phyloP scores from a whole-genome alignment of 805 yeast genomes.

The Priceomyces fermenticarens region DNA sequence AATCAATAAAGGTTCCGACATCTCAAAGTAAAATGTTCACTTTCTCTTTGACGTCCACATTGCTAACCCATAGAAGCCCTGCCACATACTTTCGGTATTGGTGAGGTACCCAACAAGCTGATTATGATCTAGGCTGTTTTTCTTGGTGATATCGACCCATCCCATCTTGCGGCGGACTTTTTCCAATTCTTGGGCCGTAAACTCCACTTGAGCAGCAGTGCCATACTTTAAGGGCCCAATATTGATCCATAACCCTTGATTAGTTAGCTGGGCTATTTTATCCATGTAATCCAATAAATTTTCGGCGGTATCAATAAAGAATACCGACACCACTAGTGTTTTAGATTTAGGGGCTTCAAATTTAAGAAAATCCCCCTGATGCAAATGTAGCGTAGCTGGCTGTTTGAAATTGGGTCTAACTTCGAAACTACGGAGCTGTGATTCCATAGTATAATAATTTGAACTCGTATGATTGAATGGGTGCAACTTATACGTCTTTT shows the following conservation, averaged over 20 bases:
- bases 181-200: constrained; percentile 66
- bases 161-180: constrained; percentile 55
- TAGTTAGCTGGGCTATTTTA: constrained; percentile 38
- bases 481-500: constrained; percentile 11
- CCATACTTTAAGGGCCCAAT: constrained; percentile 94
- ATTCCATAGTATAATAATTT: constrained; percentile 10
- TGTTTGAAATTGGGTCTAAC: constrained; percentile 23
- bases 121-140: constrained; percentile 8
- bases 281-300: constrained; percentile 75
- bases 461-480: constrained; percentile 60
- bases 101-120: constrained; percentile 61
- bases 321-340: constrained; percentile 56
- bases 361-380: constrained; percentile 63
- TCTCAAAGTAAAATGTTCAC: constrained; percentile 14
- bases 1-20: constrained; percentile 52
- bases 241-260: constrained; percentile 74
- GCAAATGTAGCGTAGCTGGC: constrained; percentile 48
- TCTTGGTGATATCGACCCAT: constrained; percentile 43
- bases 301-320: constrained; percentile 91
- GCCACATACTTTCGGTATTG: constrained; percentile 65
- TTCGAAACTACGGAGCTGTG: constrained; percentile 32
- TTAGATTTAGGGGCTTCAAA: constrained; percentile 34
- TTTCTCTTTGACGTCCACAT: constrained; percentile 45
- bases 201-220: constrained; percentile 72
- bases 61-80: constrained; percentile 68